Percentiles rank a stretch among this genome's conserved stretches.
phyloP scores from a whole-genome alignment of 768 basidiomycete species.

The Lepiota subincarnata region DNA sequence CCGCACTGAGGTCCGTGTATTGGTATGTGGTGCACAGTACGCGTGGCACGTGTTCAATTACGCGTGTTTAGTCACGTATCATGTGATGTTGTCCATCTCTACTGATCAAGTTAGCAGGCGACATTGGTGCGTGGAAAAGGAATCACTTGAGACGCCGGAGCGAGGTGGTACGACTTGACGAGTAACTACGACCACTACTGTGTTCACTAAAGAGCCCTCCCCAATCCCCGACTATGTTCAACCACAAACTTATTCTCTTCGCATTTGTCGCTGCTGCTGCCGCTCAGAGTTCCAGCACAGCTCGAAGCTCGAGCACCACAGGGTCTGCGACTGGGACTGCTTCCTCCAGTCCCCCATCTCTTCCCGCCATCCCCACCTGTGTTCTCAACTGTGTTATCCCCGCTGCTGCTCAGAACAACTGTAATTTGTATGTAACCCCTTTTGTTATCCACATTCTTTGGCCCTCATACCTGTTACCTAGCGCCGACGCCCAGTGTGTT shows the following conservation, averaged over 20 bases:
- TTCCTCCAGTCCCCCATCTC: background rate
- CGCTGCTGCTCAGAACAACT: conserved; percentile 16
- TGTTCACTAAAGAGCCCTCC: background rate
- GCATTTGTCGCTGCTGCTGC: background rate
- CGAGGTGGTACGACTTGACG: conserved; percentile 1
- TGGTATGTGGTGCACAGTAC: too few relatives aligned
- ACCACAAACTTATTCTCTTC: background rate
- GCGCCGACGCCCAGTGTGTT: conserved; percentile 19
- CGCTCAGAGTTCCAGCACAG: conserved; percentile 1
- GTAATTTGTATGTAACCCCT: conserved; percentile 17
- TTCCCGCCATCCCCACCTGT: conserved; percentile 16
- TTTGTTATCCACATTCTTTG: background rate
- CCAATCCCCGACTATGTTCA: background rate
- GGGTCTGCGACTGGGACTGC: background rate
- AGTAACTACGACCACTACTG: background rate
- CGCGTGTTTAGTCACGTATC: too few relatives aligned
- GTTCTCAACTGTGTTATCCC: conserved; percentile 17
- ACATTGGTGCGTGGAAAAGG: too few relatives aligned
- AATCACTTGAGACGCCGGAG: too few relatives aligned
- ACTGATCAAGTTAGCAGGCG: too few relatives aligned
- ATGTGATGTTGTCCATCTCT: too few relatives aligned
- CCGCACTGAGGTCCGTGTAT: too few relatives aligned
- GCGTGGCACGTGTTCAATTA: too few relatives aligned
- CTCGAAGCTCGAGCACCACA: background rate
- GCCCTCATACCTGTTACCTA: background rate